Base-by-base conservation (phyloP, 352 stramenopile species). In the Pilasporangium apinafurcum region DNA sequence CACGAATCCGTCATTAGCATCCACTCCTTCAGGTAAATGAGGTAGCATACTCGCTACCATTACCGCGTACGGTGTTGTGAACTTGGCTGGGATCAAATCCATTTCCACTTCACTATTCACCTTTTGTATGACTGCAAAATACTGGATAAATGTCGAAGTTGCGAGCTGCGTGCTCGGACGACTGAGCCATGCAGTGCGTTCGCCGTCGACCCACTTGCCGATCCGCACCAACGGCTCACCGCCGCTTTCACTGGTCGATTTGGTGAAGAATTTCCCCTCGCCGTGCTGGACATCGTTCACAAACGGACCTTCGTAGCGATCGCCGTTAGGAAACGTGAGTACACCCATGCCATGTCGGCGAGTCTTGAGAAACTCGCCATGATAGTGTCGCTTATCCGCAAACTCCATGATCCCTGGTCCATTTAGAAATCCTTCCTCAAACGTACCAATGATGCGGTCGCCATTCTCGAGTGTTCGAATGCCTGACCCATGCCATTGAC, bases 301-400 rank as follows among this genome's bases (percentile, higher is more conserved):
- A 48, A 94, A 98, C 27, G 87, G 62, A 5, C 92, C 92, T 56
- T 96, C 83, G 57, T 97, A 97, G 1, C 69, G 67, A 41, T 96
- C 92, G 3, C 90, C 88, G 37, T 90, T 95, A 0, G 79, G 60
- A 45, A 94, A 95, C 2, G 73, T 85, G 12, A 97, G 44, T 24
- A 84, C 65, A 5, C 91, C 89, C 25, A 78, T 45, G 4, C 89
- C 89, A 21, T 97, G 73, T 5, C 79, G 63, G 6, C 65, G 51
- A 8, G 80, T 90, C 38, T 64, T 47, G 5, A 14, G 31, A 44
- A 92, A 90, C 5, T 65, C 57, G n/a, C 80, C 77, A 10, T 49
- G 46, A 37, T 92, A 92, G 26, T 86, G 73, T 1, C 77, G 65
- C 36, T 77, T 75, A 39, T 92, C 80, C 6, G 59, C 56, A 55